A percentile compares a stretch with the other conserved stretches of the same genome.
phyloP scores from a whole-genome alignment of 345 rosid genomes.

The Linum trigynum region DNA sequence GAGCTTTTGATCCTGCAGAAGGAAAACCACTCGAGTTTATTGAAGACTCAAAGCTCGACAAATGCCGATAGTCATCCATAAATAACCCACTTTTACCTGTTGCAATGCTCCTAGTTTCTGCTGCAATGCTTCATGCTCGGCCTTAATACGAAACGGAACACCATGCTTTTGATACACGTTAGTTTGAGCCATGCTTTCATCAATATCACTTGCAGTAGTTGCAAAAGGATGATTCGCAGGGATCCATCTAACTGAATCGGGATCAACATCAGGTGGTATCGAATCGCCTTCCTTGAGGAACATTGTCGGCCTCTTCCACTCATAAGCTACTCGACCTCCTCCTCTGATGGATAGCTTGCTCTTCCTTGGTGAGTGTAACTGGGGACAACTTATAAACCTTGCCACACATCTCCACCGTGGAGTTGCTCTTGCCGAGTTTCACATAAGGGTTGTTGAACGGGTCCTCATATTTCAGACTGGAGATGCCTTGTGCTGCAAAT shows the following conservation, averaged over 20 bases:
- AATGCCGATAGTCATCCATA: not conserved
- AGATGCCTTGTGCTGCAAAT: constrained; percentile 57
- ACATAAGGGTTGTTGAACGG: constrained; percentile 90
- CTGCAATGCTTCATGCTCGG: constrained; percentile 92
- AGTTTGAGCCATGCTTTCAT: constrained; percentile 78
- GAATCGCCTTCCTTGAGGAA: constrained; percentile 92
- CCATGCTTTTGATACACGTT: constrained; percentile 92
- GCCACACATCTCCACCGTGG: constrained; percentile 91
- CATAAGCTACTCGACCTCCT: constrained; percentile 94
- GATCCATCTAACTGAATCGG: constrained; percentile 93
- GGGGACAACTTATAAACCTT: constrained; percentile 79
- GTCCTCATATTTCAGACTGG: constrained; percentile 51
- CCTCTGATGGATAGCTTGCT: constrained; percentile 70
- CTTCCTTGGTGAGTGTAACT: constrained; percentile 66
- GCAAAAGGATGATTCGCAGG: constrained; percentile 99
- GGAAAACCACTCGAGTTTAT: constrained; percentile 4
- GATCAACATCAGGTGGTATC: constrained; percentile 79
- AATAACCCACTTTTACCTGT: constrained; percentile 28
- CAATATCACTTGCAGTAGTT: constrained; percentile 71
- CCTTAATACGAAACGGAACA: constrained; percentile 79
- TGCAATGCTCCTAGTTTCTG: constrained; percentile 77
- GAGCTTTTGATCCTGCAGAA: constrained; percentile 73
- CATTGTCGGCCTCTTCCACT: constrained; percentile 85
- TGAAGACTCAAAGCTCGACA: too few species aligned
- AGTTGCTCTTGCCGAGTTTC: constrained; percentile 59